Percentiles rank a stretch among this genome's conserved stretches.
Conservation (phyloP, 345 rosid genomes). For the Camelina laxa region DNA sequence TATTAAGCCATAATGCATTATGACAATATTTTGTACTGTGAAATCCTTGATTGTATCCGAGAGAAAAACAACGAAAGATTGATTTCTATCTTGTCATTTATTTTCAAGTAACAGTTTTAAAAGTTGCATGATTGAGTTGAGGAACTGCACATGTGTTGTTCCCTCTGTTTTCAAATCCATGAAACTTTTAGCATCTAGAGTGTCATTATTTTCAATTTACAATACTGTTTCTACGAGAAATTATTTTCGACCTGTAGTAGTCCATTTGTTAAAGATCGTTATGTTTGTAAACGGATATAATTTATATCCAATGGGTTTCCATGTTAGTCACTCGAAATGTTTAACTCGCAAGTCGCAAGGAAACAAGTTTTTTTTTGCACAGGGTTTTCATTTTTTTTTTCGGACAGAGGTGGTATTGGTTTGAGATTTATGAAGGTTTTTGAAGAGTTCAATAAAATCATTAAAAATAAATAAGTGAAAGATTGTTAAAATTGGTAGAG, state of each 20-base stretch:
- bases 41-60: conserved; percentile 2
- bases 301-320: conserved; percentile 4
- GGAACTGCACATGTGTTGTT: conserved; percentile 37
- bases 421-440: too few species aligned
- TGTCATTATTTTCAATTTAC: not conserved
- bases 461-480: too few species aligned
- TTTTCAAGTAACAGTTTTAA: conserved; percentile 20
- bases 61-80: not conserved
- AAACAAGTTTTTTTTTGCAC: not conserved
- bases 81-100: not conserved
- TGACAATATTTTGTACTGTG: not conserved
- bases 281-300: not conserved
- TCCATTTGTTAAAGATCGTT: conserved; percentile 4
- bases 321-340: not conserved
- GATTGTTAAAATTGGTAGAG: too few species aligned
- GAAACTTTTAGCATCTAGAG: not conserved
- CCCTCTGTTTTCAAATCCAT: conserved; percentile 17
- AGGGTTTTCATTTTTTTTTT: not conserved
- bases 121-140: conserved; percentile 37
- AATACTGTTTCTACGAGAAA: not conserved
- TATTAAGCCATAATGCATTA: conserved; percentile 11
- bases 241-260: not conserved
- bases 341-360: not conserved
- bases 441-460: too few species aligned
- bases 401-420: too few species aligned